Conservation (phyloP, 208 protist genomes). For the Zelonia costaricensis region DNA sequence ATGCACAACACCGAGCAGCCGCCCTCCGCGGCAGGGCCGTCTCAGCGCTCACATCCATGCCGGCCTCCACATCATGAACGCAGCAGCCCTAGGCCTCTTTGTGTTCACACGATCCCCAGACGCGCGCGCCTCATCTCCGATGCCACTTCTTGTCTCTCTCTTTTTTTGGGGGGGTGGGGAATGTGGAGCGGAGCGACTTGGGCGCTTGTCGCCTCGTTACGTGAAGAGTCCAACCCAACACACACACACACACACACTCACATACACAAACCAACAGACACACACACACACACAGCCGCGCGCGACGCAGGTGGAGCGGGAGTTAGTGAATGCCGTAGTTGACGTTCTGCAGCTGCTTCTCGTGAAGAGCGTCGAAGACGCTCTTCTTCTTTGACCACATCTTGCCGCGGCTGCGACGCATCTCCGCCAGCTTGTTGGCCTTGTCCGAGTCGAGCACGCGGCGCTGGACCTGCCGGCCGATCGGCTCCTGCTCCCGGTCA, state of each 20-base stretch:
- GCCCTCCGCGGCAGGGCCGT: no score
- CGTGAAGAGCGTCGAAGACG: constrained; percentile 82
- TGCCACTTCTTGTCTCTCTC: neutral
- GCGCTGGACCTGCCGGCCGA: constrained; percentile 88
- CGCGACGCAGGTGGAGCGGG: neutral
- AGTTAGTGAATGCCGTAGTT: constrained; percentile 75
- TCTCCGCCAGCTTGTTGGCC: constrained; percentile 72
- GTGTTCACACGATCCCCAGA: no score
- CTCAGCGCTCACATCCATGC: no score
- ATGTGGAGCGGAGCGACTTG: neutral
- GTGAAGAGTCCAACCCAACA: neutral
- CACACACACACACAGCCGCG: neutral
- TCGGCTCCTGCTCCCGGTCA: constrained; percentile 91
- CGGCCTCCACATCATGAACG: no score
- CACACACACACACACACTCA: neutral
- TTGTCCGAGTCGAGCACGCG: constrained; percentile 86
- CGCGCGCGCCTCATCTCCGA: no score
- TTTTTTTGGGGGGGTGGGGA: no score
- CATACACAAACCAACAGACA: neutral
- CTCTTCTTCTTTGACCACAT: constrained; percentile 88
- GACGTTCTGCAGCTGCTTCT: constrained; percentile 89
- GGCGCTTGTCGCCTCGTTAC: neutral
- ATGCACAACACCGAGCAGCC: no score
- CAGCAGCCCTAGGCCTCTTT: no score
- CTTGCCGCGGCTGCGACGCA: constrained; percentile 71